A percentile compares a stretch with the other conserved stretches of the same genome.
Evolutionary conservation across 768 basidiomycete species (phyloP).

Genomic region (Rhizopogon roseolus): DNA sequence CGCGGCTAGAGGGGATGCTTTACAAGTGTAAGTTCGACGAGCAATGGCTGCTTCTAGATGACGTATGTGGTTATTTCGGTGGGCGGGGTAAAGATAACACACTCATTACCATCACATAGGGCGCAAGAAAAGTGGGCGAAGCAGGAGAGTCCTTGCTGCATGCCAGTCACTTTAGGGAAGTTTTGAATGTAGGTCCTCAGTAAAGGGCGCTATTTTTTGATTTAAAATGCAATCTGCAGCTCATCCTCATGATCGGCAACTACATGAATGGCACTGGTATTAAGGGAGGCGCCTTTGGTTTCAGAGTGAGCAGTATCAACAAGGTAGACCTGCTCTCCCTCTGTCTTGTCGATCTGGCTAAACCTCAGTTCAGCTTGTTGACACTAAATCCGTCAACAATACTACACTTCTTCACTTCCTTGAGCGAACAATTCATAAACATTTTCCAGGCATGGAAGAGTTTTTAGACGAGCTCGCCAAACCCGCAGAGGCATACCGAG

Average conservation of each 20-base stretch:
- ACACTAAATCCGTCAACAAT: conserved; percentile 94
- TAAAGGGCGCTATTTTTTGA: background rate
- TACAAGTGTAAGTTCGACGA: conserved; percentile 89
- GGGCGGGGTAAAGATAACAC: background rate
- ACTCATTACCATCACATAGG: conserved; percentile 36
- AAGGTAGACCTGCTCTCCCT: conserved; percentile 48
- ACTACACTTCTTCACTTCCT: conserved; percentile 94
- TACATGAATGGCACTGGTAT: conserved; percentile 97
- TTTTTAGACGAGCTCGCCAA: conserved; percentile 88
- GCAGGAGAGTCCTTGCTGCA: conserved; percentile 77
- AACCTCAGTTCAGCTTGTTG: conserved; percentile 66
- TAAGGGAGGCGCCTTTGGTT: conserved; percentile 96
- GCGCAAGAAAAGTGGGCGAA: conserved; percentile 73
- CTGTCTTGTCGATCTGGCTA: background rate
- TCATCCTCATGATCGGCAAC: conserved; percentile 94
- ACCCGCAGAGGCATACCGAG: conserved; percentile 90
- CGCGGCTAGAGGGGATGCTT: conserved; percentile 93
- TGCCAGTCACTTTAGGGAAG: conserved; percentile 85
- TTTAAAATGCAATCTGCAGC: conserved; percentile 30
- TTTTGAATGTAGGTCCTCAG: conserved; percentile 62
- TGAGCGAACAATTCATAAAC: conserved; percentile 80
- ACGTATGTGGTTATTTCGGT: conserved; percentile 40
- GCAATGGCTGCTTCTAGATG: conserved; percentile 74
- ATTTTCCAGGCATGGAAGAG: conserved; percentile 82
- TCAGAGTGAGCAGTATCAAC: conserved; percentile 96